Base-by-base conservation (phyloP, 2,329 filamentous ascomycete species). In the Emergomyces pasteurianus region DNA sequence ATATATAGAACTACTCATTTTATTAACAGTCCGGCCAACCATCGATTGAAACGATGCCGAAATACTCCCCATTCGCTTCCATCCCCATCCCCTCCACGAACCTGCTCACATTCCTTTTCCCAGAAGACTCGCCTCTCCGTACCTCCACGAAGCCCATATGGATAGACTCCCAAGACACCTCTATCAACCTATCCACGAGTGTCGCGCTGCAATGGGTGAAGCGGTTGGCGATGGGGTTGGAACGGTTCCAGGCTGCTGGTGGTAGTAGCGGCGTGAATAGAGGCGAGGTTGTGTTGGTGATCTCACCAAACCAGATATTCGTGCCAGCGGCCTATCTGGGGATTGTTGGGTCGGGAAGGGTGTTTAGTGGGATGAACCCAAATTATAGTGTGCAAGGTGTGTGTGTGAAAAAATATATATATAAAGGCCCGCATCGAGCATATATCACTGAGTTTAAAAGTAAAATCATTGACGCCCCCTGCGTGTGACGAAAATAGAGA, bases 281-380 rank as follows among this genome's bases (percentile, higher is more conserved):
- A 57, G 78, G 78, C 14, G 81, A 83, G 58, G 79, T 81, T 1
- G 78, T 82, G 38, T 75, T 83, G 74, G 75, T 83, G 53, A 80
- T 79, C 65, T 80, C 79, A 1, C 77, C 79, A 2, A 84, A 84
- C 66, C 80, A 83, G 63, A 78, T 84, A 47, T 81, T 80, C 63
- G 77, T 84, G 0, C 81, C 81, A 0, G 79, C 79, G 21, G 78
- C 79, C 12, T 83, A 82, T 65, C 71, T 83, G 3, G 81, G 79
- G 2, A 79, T 82, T 46, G 77, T 81, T 1, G 81, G 81, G 0
- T 75, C 76, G 26, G 80, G 80, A 2, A 78, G 74, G 61, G 75
- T 80, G 26, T 84, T 84, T 69, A 83, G 77, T 58, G 81, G 80
- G 23, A 79, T 77, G 4, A 83, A 83, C 65, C 80, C 81, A 16